These are phyloP conservation scores for Polyporus arcularius DNA, from an alignment of 768 basidiomycete species.

Conservation along the genomic window DNA sequence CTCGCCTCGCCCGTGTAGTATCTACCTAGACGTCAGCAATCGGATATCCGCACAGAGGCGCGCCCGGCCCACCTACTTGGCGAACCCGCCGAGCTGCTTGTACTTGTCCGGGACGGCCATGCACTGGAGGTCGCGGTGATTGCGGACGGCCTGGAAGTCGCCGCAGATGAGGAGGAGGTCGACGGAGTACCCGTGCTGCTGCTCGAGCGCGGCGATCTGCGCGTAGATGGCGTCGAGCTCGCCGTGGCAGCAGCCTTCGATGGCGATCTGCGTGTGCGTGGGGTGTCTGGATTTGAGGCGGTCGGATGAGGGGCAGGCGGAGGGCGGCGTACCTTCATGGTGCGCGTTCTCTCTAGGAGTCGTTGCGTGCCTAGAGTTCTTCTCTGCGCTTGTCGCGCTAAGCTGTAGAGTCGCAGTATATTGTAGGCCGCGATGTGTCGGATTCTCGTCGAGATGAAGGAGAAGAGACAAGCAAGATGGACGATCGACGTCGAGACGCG, in stretches of 20 bases:
- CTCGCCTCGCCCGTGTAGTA: constrained; percentile 83
- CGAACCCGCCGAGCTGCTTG: constrained; percentile 78
- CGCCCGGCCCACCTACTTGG: constrained; percentile 53
- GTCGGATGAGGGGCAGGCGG: background rate
- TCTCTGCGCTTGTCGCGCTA: background rate
- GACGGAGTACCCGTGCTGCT: constrained; percentile 61
- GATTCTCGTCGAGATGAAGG: background rate
- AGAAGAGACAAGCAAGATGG: background rate
- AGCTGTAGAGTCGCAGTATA: background rate
- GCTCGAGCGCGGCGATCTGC: constrained; percentile 65
- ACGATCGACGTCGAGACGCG: background rate
- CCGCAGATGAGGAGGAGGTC: constrained; percentile 92
- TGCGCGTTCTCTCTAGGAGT: too few relatives aligned
- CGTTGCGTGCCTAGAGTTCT: background rate
- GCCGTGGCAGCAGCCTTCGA: constrained; percentile 96
- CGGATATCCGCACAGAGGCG: background rate
- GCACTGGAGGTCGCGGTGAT: constrained; percentile 78
- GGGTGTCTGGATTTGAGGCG: background rate
- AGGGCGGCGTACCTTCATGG: background rate
- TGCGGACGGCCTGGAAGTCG: constrained; percentile 93
- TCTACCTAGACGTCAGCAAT: constrained; percentile 35
- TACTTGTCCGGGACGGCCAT: constrained; percentile 95
- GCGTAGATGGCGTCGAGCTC: constrained; percentile 86
- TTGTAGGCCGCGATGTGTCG: too few relatives aligned
- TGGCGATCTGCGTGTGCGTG: constrained; percentile 58